These are phyloP conservation scores for Lagenaria siceraria DNA, from an alignment of 306 rosid species.

Conservation along the genomic window DNA sequence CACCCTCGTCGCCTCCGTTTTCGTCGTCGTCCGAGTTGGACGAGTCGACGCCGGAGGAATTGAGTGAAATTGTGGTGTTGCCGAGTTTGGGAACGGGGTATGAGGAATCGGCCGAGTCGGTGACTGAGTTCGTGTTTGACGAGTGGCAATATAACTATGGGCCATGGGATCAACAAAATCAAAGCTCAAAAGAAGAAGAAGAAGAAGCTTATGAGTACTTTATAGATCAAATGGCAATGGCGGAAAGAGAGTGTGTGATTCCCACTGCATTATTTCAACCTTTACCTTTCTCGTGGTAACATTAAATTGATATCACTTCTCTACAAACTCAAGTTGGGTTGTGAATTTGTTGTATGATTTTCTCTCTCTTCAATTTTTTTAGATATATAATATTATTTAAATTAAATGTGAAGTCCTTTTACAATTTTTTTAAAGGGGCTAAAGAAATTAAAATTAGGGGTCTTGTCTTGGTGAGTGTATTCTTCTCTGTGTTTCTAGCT, in stretches of 20 bases:
- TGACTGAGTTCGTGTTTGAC: conserved; percentile 22
- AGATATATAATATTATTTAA: background rate
- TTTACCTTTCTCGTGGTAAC: conserved; percentile 25
- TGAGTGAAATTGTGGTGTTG: conserved; percentile 13
- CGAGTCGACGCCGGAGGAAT: conserved; percentile 8
- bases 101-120: conserved; percentile 23
- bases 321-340: background rate
- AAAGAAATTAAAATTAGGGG: background rate
- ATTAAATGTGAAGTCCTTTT: conserved; percentile 8
- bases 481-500: background rate
- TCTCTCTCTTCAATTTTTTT: background rate
- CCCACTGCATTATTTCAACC: conserved; percentile 16
- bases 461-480: background rate
- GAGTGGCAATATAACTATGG: conserved; percentile 24
- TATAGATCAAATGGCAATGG: conserved; percentile 15
- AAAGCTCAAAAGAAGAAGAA: conserved; percentile 10
- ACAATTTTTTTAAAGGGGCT: background rate
- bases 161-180: conserved; percentile 14
- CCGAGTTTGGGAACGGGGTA: conserved; percentile 38
- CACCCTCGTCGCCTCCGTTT: conserved; percentile 4
- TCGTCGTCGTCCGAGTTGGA: conserved; percentile 9
- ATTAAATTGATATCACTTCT: conserved; percentile 12
- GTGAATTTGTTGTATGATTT: conserved; percentile 1
- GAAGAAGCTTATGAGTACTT: conserved; percentile 18
- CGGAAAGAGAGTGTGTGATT: conserved; percentile 14